Evolutionary conservation across 2,329 filamentous ascomycete genomes (phyloP).

Genomic region (Blastomyces silverae): DNA sequence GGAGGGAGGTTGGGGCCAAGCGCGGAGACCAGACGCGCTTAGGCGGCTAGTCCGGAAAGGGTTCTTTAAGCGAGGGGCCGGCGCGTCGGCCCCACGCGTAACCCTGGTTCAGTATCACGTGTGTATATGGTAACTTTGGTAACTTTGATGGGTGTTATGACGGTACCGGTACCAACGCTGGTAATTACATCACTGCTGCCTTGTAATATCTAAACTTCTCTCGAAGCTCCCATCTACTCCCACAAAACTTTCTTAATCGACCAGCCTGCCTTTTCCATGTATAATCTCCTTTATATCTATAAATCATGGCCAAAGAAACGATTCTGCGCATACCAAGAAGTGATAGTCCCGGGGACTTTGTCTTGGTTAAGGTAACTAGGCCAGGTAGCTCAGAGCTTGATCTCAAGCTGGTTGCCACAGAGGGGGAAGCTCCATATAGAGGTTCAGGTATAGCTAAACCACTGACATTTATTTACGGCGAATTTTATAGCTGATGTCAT

Average conservation of each 20-base stretch:
- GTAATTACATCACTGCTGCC: slow-evolving; percentile 9
- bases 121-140: neutral
- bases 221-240: neutral
- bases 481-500: neutral
- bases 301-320: slow-evolving; percentile 24
- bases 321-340: slow-evolving; percentile 48
- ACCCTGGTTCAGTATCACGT: slow-evolving; percentile 7
- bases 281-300: neutral
- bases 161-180: neutral
- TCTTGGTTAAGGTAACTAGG: slow-evolving; percentile 47
- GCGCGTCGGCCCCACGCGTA: slow-evolving; percentile 12
- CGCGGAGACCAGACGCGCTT: slow-evolving; percentile 12
- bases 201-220: neutral
- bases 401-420: slow-evolving; percentile 51
- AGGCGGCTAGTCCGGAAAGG: slow-evolving; percentile 12
- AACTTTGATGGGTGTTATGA: neutral
- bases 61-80: slow-evolving; percentile 9
- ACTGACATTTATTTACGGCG: neutral
- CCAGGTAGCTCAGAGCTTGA: slow-evolving; percentile 42
- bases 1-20: slow-evolving; percentile 17
- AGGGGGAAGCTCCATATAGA: slow-evolving; percentile 51
- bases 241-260: neutral
- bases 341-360: slow-evolving; percentile 34
- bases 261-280: neutral
- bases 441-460: slow-evolving; percentile 34